Percentiles rank a stretch among this genome's conserved stretches.
These are phyloP conservation scores for Vigna hirtella DNA, from an alignment of 306 rosid genomes.

Conservation along the genomic window DNA sequence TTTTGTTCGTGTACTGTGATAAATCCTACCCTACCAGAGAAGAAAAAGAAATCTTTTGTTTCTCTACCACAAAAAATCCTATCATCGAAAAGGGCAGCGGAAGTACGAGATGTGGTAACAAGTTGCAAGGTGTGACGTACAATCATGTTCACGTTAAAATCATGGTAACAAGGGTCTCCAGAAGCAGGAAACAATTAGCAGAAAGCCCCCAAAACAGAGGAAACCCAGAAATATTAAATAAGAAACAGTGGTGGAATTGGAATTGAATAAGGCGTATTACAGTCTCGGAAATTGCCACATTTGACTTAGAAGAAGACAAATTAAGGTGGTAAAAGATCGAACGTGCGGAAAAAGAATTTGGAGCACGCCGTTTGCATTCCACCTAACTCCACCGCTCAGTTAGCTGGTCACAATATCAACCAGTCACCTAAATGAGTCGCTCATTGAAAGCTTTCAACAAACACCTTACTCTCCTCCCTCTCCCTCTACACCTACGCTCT, in stretches of 20 bases:
- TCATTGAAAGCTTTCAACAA: constrained; percentile 47
- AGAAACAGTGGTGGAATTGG: neutral
- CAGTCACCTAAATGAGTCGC: constrained; percentile 41
- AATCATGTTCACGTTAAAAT: neutral
- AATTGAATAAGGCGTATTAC: neutral
- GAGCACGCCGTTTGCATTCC: neutral
- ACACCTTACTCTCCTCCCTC: constrained; percentile 36
- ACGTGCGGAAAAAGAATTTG: neutral
- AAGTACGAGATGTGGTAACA: neutral
- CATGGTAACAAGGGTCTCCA: neutral
- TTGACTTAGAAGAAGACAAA: constrained; percentile 19
- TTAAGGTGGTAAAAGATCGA: neutral
- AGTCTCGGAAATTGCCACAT: neutral
- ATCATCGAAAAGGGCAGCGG: neutral
- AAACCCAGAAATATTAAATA: neutral
- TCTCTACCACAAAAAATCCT: neutral
- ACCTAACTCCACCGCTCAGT: constrained; percentile 41
- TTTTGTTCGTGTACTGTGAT: neutral
- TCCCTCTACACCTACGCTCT: neutral
- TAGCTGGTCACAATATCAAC: neutral
- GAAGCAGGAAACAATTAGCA: neutral
- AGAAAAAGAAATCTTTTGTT: neutral
- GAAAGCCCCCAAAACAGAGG: neutral
- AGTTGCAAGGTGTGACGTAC: neutral
- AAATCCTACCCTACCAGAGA: neutral